phyloP scores from a whole-genome alignment of 176 grass and related monocot species.

The Ananas comosus region DNA sequence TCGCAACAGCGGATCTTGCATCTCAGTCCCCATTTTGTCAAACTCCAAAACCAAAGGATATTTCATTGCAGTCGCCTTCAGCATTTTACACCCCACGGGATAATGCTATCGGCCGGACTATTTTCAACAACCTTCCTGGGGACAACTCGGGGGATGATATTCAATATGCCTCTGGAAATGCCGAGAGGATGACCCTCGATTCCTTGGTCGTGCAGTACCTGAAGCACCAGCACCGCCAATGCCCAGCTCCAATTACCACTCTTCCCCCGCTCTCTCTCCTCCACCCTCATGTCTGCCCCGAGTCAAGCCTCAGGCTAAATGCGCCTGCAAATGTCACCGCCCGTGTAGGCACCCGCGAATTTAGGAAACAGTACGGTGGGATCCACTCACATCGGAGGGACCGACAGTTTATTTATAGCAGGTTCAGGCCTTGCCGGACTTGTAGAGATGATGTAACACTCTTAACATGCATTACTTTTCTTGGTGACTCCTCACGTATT shows the following conservation, averaged over 20 bases:
- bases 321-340: constrained; percentile 77
- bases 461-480: constrained; percentile 88
- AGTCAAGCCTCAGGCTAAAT: constrained; percentile 66
- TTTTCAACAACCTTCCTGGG: constrained; percentile 37
- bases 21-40: constrained; percentile 60
- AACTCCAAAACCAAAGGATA: constrained; percentile 45
- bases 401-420: constrained; percentile 92
- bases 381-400: constrained; percentile 69
- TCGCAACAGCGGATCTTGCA: constrained; percentile 37
- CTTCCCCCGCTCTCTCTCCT: constrained; percentile 83
- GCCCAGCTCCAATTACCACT: constrained; percentile 93
- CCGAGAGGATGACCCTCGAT: constrained; percentile 77
- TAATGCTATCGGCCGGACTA: constrained; percentile 27
- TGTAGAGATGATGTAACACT: constrained; percentile 71
- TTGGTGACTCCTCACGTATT: constrained; percentile 69
- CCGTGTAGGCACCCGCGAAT: constrained; percentile 63
- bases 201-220: constrained; percentile 90
- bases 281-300: constrained; percentile 86
- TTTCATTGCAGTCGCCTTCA: constrained; percentile 42
- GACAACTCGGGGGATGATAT: constrained; percentile 57
- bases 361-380: constrained; percentile 72
- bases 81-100: constrained; percentile 23
- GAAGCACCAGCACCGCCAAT: constrained; percentile 95
- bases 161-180: constrained; percentile 61
- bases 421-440: constrained; percentile 80